Evolutionary conservation across 169 alveolate species (phyloP), one percentile per base, ranked within the genome.

Genomic region (Plasmodium yoelii): DNA sequence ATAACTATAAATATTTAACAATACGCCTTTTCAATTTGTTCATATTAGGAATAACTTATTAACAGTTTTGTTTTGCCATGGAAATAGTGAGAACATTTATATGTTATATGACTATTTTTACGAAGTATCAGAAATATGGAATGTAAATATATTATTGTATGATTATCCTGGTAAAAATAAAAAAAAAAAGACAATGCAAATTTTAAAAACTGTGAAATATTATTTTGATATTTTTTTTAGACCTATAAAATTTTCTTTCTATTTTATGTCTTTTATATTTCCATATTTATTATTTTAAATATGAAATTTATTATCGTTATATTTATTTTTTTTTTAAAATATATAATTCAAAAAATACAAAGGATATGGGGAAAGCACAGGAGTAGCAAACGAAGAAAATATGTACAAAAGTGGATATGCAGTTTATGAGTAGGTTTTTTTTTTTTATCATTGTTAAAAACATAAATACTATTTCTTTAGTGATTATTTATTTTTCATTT

Each of bases 341-440:
- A 49, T 18, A 77, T 13, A 15, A n/a, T 9, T 9, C 67, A 4
- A 4, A 8, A 77, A 77, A 80, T 53, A 51, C 65, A 80, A 80
- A 80, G 90, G 90, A 67, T 80, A 80, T 59, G 90, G 90, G 68
- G 82, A 80, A 60, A 80, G 90, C 49, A 80, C 90, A 2, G 90
- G 90, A 57, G 67, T 5, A 60, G 60, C 90, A 24, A 42, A 69
- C 53, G 90, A 80, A 67, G 19, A 53, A 61, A 80, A 60, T 80
- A 80, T 80, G 90, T 80, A 80, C 72, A 49, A 53, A 56, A 80
- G 84, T 67, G 90, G 80, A 67, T 42, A 59, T 55, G 90, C 75
- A 34, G 90, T 61, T 44, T 80, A 80, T 80, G 82, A 80, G 90
- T 80, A 65, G 26, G 64, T 55, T 61, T 22, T 59, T 75, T 55